Evolutionary conservation across 768 basidiomycete species (phyloP), one percentile per base, ranked within the genome.

Genomic region (Phylloporus sp.): DNA sequence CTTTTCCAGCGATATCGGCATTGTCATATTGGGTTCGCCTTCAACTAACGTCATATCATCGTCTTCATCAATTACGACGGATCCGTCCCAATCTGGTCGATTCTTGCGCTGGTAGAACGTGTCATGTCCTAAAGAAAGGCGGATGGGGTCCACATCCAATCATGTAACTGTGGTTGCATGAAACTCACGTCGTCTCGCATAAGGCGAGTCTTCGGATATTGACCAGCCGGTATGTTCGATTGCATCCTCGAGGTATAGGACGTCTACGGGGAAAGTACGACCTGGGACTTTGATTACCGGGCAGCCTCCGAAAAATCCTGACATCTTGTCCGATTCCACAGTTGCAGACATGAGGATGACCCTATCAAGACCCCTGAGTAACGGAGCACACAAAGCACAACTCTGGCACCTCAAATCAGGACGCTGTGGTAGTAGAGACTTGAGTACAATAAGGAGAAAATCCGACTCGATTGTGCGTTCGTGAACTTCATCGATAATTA

Each of bases 311-410:
- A 98, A 96, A 64, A 85, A 97, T 13, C 66, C 69, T 10, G 93
- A 88, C 32, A 98, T 81, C 70, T 93, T 93, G 45, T 89, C 84
- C 1, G 90, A 83, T 55, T 99, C 92, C 21, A 96, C 74, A 0
- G 96, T 99, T 1, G 96, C 95, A 26, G 92, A 95, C 95, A 99
- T 99, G 38, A 98, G 75, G 14, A 97, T 80, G 32, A 99, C 81
- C 67, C 90, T 93, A 46, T 23, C 14, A 41, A 48, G 15, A 38
- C 9, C 24, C 37, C 11, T 48, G 27, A 64, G 46, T 29, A n/a
- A 17, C 15, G 17, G 41, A 17, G 37, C 26, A 33, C 22, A 38
- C 18, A 6, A 40, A 40, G 6, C 2, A n/a, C 36, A 11, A 15
- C 27, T 29, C 7, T 62, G 73, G 48, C 53, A 87, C 92, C 89